phyloP scores from a whole-genome alignment of 2,329 filamentous ascomycete genomes.

The Bipolaris victoriae region DNA sequence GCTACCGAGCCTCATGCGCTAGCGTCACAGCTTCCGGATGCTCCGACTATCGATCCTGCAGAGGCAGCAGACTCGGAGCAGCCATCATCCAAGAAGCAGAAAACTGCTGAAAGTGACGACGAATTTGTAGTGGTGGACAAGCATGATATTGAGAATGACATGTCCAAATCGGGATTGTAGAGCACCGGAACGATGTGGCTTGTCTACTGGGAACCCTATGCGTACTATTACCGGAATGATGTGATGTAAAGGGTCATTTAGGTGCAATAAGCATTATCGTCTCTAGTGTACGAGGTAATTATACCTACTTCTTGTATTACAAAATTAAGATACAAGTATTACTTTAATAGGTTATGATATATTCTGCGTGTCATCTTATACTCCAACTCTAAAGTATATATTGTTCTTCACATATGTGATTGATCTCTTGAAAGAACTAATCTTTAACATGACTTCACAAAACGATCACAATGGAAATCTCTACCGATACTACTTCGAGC shows the following conservation, averaged over 20 bases:
- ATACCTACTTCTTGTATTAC: slow-evolving; percentile 13
- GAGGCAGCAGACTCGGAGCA: slow-evolving; percentile 49
- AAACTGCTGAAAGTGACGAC: slow-evolving; percentile 43
- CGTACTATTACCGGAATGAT: too few species aligned
- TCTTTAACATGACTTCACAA: neutral
- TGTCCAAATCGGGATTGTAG: slow-evolving; percentile 21
- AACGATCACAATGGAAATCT: neutral
- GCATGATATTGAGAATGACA: slow-evolving; percentile 30
- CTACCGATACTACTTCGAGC: neutral
- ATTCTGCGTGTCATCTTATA: too few species aligned
- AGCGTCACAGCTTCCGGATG: slow-evolving; percentile 55
- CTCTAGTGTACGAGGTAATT: neutral
- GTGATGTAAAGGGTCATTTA: neutral
- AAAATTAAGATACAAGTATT: neutral
- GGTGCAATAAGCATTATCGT: neutral
- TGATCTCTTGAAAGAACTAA: too few species aligned
- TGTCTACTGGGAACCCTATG: neutral
- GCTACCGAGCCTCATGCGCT: slow-evolving; percentile 41
- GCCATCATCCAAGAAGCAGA: slow-evolving; percentile 56
- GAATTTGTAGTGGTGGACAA: slow-evolving; percentile 43
- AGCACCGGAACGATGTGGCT: neutral
- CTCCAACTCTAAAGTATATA: too few species aligned
- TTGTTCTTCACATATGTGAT: too few species aligned
- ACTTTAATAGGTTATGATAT: too few species aligned
- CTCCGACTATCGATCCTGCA: slow-evolving; percentile 56